Base-by-base conservation (phyloP, 495 filamentous ascomycete species). In the Aspergillus diversus region DNA sequence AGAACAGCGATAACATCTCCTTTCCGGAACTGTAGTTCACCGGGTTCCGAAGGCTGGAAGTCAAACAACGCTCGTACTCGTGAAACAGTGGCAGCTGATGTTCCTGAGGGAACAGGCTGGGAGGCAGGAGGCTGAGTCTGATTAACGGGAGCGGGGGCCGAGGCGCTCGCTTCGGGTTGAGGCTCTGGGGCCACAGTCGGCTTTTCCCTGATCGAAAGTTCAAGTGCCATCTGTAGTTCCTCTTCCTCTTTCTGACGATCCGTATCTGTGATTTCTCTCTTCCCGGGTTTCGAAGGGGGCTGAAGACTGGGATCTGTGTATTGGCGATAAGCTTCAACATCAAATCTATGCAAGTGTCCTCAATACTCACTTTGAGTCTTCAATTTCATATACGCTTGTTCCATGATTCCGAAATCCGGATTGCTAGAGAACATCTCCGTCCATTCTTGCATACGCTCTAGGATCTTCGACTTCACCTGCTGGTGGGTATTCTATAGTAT, bases 231-330 rank as follows among this genome's bases (percentile, higher is more conserved):
- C 73, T 98, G 96, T 17, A 99, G 77, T 75, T 99, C 95, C 55
- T 98, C 96, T 63, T 99, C 95, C 69, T 99, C 95, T 75, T 96
- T 97, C 76, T 92, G 90, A 55, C 96, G 86, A 77, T 99, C 95
- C 47, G 89, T 51, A 33, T 94, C 90, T 43, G 94, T 97, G 56
- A 99, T 94, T 69, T 91, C 86, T 47, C 87, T 88, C 80, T 99
- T 99, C 59, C 87, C 89, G 4, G 95, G 95, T 66, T 95, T 95
- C 42, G 92, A 95, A 0, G 95, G 95, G 12, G 96, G 90, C 57
- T 96, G 91, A 21, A 99, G 76, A 57, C 92, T 96, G 12, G 95
- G 95, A 77, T 98, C 95, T 88, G 70, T 7, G 54, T 13, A 31
- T 13, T 55, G 59, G 50, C 63, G 43, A 16, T 37, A 31, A 63